Evolutionary conservation across 768 basidiomycete genomes (phyloP), one percentile per base, ranked within the genome.

Genomic region (Arthromyces matolae): DNA sequence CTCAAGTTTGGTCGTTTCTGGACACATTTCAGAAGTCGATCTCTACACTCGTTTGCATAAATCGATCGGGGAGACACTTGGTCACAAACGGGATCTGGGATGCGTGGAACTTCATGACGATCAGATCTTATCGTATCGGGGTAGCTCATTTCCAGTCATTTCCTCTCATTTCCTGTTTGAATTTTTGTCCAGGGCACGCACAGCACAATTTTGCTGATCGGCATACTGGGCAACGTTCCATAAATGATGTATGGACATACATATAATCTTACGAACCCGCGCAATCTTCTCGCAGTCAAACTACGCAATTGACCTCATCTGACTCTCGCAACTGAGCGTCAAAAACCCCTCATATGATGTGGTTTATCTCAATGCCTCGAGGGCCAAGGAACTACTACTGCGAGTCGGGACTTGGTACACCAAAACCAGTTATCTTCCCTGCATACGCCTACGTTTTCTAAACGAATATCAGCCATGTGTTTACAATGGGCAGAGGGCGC

Each of bases 341-440:
- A n/a, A n/a, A n/a, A n/a, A n/a, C 22, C 3, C 19, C 16, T 29
- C n/a, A 34, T 13, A 3, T 40, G 3, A 3, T 34, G 3, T 14
- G 28, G 16, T 22, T 5, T 44, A 12, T 44, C 23, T 4, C 36
- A 28, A 18, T 25, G 50, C 29, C 33, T 32, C 27, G 23, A 42
- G 39, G 47, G n/a, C 27, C 40, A 31, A 4, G 33, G 23, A 39
- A 16, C 31, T 49, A n/a, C n/a, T n/a, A n/a, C n/a, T 51, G 44
- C 38, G 38, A 47, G 34, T 51, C 49, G 42, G 49, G 42, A 24
- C 32, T 51, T 46, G 42, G 49, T 36, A 24, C 32, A 38, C 36
- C 20, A 23, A 51, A 45, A 28, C 28, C 36, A 51, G 45, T 31
- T 27, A n/a, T n/a, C n/a, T n/a, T 40, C 41, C 23, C 19, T 23